phyloP scores from a whole-genome alignment of 176 grass and related monocot species.

The Olyra latifolia region DNA sequence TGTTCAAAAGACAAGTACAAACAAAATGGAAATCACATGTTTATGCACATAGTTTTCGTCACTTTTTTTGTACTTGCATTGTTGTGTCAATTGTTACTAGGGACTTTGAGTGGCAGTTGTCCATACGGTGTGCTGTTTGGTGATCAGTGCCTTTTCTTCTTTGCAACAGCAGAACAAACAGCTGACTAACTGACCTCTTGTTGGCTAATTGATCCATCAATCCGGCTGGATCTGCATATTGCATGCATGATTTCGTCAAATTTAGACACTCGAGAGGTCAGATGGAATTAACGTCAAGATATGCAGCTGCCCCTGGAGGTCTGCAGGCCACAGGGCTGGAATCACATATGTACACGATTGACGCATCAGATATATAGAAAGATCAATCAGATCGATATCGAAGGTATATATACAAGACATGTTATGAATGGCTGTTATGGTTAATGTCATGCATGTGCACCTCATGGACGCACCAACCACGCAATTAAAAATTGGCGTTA shows the following conservation, averaged over 20 bases:
- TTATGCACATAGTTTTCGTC: neutral
- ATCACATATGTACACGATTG: neutral
- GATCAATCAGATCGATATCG: neutral
- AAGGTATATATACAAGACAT: too few relatives aligned
- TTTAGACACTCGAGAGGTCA: neutral
- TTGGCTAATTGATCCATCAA: too few relatives aligned
- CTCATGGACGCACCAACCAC: slow-evolving; percentile 3
- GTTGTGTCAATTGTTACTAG: neutral
- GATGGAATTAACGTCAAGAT: neutral
- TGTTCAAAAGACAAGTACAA: neutral
- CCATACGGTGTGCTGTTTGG: neutral
- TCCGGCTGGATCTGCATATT: neutral
- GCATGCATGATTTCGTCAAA: neutral
- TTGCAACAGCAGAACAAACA: neutral
- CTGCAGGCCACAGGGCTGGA: slow-evolving; percentile 24
- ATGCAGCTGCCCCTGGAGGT: neutral
- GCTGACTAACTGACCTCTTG: neutral
- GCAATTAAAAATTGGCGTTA: neutral
- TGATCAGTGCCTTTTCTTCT: neutral
- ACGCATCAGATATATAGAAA: neutral
- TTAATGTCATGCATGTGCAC: slow-evolving; percentile 29
- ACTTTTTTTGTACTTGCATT: neutral
- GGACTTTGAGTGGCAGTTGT: neutral
- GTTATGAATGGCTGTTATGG: neutral
- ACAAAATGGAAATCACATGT: neutral